These are phyloP conservation scores for Aciculosporium take DNA, from an alignment of 2,329 filamentous ascomycete species.

Conservation along the genomic window DNA sequence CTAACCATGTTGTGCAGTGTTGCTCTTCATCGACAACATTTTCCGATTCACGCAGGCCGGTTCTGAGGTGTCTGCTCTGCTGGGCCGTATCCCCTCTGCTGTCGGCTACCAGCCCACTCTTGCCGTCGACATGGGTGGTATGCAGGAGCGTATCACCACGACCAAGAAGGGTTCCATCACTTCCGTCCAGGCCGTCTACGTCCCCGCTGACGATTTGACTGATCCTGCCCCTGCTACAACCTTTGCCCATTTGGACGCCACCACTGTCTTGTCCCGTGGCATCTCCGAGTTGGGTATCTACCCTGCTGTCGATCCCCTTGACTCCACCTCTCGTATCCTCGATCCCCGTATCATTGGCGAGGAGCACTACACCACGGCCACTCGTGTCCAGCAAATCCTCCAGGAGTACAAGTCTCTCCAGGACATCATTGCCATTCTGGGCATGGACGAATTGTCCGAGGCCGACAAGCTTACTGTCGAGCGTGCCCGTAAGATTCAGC, in stretches of 20 bases:
- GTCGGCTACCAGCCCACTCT: slow-evolving; percentile 99
- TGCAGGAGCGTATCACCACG: slow-evolving; percentile 99
- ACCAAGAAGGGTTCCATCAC: slow-evolving; percentile 99
- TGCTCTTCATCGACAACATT: slow-evolving; percentile 99
- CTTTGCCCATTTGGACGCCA: slow-evolving; percentile 99
- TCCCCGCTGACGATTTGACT: slow-evolving; percentile 99
- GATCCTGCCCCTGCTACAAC: slow-evolving; percentile 98
- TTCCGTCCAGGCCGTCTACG: slow-evolving; percentile 99
- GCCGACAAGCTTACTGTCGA: slow-evolving; percentile 99
- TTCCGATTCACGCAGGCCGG: slow-evolving; percentile 99
- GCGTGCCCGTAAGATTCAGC: slow-evolving; percentile 99
- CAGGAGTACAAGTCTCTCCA: slow-evolving; percentile 99
- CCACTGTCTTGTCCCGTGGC: slow-evolving; percentile 99
- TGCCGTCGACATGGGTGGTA: slow-evolving; percentile 95
- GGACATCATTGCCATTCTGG: slow-evolving; percentile 99
- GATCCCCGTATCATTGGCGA: slow-evolving; percentile 97
- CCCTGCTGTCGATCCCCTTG: slow-evolving; percentile 97
- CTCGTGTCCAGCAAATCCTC: slow-evolving; percentile 95
- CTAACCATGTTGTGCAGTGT: slow-evolving; percentile 40
- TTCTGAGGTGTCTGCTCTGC: slow-evolving; percentile 98
- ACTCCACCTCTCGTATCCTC: slow-evolving; percentile 98
- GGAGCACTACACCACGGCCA: slow-evolving; percentile 92
- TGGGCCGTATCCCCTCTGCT: slow-evolving; percentile 99
- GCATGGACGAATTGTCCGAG: slow-evolving; percentile 99
- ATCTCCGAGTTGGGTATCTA: slow-evolving; percentile 99